phyloP scores from a whole-genome alignment of 2,329 filamentous ascomycete genomes.

The Phaeosphaeriaceae sp. region DNA sequence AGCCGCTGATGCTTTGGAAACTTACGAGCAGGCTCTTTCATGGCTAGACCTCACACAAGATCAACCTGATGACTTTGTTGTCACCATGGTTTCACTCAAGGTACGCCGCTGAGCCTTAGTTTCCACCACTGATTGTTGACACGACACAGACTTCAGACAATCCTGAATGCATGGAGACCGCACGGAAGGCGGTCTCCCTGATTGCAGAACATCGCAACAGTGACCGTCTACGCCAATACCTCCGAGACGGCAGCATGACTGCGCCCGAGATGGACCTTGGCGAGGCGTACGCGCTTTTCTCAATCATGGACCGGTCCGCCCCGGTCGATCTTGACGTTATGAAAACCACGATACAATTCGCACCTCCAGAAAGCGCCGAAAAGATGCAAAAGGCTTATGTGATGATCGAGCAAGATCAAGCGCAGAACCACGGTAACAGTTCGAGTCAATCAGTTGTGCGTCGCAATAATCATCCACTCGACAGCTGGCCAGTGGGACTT shows the following conservation, averaged over 20 bases:
- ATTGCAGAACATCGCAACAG: slow-evolving; percentile 68
- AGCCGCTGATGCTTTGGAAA: slow-evolving; percentile 65
- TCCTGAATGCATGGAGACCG: slow-evolving; percentile 57
- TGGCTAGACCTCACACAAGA: slow-evolving; percentile 62
- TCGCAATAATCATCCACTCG: slow-evolving; percentile 41
- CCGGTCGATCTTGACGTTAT: slow-evolving; percentile 56
- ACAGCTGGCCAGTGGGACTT: slow-evolving; percentile 79
- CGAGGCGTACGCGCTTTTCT: slow-evolving; percentile 48
- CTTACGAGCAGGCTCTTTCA: slow-evolving; percentile 68
- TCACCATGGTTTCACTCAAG: slow-evolving; percentile 64
- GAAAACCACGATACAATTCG: slow-evolving; percentile 34
- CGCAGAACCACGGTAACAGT: slow-evolving; percentile 27
- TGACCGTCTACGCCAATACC: slow-evolving; percentile 58
- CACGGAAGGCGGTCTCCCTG: slow-evolving; percentile 62
- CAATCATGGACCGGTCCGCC: slow-evolving; percentile 59
- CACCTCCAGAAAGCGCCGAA: slow-evolving; percentile 55
- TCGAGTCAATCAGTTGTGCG: slow-evolving; percentile 21
- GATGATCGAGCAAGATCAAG: slow-evolving; percentile 51
- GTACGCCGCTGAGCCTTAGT: slow-evolving; percentile 42
- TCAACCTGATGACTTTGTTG: slow-evolving; percentile 64
- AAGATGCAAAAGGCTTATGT: slow-evolving; percentile 56
- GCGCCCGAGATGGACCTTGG: slow-evolving; percentile 60
- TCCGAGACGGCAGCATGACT: slow-evolving; percentile 59
- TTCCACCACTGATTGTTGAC: slow-evolving; percentile 10
- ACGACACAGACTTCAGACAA: slow-evolving; percentile 57